phyloP scores from a whole-genome alignment of 768 basidiomycete genomes.

The Rhodocollybia butyracea region DNA sequence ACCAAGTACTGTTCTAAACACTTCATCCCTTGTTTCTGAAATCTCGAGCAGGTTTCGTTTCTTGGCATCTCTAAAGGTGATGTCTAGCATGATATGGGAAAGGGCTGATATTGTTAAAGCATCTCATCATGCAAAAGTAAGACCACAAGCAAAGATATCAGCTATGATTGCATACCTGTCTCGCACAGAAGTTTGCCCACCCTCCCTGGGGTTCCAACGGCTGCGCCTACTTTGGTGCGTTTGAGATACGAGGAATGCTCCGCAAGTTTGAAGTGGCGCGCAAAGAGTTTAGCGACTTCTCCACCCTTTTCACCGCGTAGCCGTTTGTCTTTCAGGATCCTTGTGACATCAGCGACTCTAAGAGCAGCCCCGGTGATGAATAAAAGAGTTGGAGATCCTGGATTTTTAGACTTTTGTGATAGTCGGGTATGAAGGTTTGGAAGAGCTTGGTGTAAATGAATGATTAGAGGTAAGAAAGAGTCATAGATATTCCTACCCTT shows the following conservation, averaged over 20 bases:
- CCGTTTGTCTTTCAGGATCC: slow-evolving; percentile 65
- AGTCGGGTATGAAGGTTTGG: slow-evolving; percentile 69
- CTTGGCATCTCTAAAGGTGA: slow-evolving; percentile 72
- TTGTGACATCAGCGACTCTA: slow-evolving; percentile 84
- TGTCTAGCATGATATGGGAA: slow-evolving; percentile 81
- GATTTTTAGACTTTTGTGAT: slow-evolving; percentile 68
- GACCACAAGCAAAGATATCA: neutral
- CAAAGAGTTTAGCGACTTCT: slow-evolving; percentile 93
- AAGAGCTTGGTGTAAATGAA: slow-evolving; percentile 46
- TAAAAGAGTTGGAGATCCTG: slow-evolving; percentile 84
- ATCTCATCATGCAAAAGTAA: slow-evolving; percentile 39
- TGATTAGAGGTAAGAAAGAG: neutral
- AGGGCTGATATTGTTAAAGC: slow-evolving; percentile 69
- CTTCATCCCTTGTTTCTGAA: slow-evolving; percentile 78
- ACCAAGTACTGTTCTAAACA: slow-evolving; percentile 73
- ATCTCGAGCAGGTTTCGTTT: slow-evolving; percentile 74
- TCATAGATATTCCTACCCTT: slow-evolving; percentile 46
- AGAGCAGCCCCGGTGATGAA: slow-evolving; percentile 88
- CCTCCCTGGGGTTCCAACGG: slow-evolving; percentile 90
- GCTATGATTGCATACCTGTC: slow-evolving; percentile 45
- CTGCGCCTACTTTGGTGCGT: slow-evolving; percentile 82
- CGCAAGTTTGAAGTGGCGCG: slow-evolving; percentile 88
- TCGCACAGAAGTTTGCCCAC: slow-evolving; percentile 82
- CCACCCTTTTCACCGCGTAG: slow-evolving; percentile 81
- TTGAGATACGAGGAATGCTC: slow-evolving; percentile 84